These are phyloP conservation scores for Escallonia rubra DNA, from an alignment of 129 eudicot genomes.

Conservation along the genomic window DNA sequence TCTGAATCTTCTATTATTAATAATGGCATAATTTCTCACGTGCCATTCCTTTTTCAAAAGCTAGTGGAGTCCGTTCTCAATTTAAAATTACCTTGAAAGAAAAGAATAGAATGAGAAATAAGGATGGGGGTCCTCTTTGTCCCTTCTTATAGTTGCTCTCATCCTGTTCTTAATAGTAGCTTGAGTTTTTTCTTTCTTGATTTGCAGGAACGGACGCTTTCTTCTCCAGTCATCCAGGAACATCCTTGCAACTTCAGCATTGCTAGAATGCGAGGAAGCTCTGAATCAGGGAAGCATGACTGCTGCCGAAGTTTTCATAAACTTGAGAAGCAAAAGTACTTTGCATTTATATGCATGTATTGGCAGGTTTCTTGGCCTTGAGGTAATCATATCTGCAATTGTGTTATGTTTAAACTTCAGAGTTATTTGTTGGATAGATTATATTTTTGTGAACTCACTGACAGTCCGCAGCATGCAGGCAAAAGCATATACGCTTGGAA, in stretches of 20 bases:
- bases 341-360: conserved; percentile 85
- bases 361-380: conserved; percentile 87
- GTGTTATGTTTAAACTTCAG: background rate
- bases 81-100: too few relatives aligned
- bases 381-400: conserved; percentile 42
- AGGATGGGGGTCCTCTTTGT: too few relatives aligned
- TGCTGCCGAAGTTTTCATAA: conserved; percentile 72
- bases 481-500: too few relatives aligned
- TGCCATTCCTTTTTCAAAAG: too few relatives aligned
- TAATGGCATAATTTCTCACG: too few relatives aligned
- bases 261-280: conserved; percentile 89
- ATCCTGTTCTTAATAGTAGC: background rate
- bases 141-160: background rate
- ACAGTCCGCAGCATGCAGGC: background rate
- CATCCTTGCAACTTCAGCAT: conserved; percentile 55
- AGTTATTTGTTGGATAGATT: background rate
- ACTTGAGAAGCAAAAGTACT: conserved; percentile 72
- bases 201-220: conserved; percentile 84
- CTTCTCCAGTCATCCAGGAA: conserved; percentile 75
- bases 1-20: too few relatives aligned
- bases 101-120: too few relatives aligned
- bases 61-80: too few relatives aligned
- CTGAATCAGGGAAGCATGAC: conserved; percentile 72
- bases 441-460: background rate
- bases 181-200: conserved; percentile 7